These are phyloP conservation scores for Straminergon stramineum DNA, from an alignment of 225 moss, liverwort and hornwort genomes.

Conservation along the genomic window DNA sequence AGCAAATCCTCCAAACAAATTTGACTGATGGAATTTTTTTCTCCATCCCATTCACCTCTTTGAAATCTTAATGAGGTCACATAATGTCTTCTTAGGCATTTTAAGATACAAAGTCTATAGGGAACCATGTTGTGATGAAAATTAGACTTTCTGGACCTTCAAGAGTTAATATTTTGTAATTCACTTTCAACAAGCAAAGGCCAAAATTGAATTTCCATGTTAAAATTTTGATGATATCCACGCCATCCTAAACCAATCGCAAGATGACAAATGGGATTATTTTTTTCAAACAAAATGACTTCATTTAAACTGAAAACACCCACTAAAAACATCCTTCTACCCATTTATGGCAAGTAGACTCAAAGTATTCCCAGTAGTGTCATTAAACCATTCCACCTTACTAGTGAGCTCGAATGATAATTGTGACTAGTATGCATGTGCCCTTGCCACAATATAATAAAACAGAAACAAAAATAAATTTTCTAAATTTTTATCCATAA, in stretches of 20 bases:
- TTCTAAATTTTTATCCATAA: too few relatives aligned
- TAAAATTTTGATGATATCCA: background rate
- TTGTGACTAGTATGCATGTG: background rate
- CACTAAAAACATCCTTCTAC: background rate
- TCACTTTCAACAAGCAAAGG: accelerated
- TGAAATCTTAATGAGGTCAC: accelerated
- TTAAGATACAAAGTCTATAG: accelerated
- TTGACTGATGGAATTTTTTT: background rate
- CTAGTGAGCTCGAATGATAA: too few relatives aligned
- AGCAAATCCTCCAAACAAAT: accelerated
- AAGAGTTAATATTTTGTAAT: accelerated
- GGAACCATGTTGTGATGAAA: accelerated
- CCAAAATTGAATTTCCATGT: background rate
- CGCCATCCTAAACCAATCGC: accelerated
- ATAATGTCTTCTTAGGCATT: accelerated
- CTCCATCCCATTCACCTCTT: accelerated
- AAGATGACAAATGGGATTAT: accelerated
- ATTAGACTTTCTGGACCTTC: accelerated
- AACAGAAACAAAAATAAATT: too few relatives aligned
- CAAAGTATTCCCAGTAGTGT: background rate
- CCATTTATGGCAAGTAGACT: background rate
- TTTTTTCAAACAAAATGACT: background rate
- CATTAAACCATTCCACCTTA: background rate
- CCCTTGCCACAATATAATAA: too few relatives aligned
- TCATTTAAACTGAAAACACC: background rate